Conservation (phyloP, 2,329 filamentous ascomycete species). For the Claviceps maximensis region DNA sequence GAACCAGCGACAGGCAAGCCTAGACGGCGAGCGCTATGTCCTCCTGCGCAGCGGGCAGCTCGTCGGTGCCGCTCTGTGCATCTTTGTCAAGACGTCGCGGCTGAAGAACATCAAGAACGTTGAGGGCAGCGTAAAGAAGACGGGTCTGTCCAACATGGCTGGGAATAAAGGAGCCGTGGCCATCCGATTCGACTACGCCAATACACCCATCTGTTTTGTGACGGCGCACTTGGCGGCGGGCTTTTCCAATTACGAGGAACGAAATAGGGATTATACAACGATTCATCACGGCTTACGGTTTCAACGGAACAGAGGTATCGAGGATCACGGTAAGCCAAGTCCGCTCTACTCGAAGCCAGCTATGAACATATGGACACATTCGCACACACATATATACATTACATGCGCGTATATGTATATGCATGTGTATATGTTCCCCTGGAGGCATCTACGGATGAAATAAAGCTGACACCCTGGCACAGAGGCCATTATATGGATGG, state of each 20-base stretch:
- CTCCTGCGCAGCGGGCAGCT: constrained; percentile 83
- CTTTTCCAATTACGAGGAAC: constrained; percentile 91
- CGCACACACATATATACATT: too few relatives aligned
- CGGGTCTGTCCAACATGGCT: constrained; percentile 88
- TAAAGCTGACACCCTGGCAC: background rate
- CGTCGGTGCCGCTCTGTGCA: constrained; percentile 81
- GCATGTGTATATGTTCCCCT: too few relatives aligned
- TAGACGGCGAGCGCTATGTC: constrained; percentile 68
- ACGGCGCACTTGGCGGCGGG: constrained; percentile 94
- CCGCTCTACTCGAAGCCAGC: too few relatives aligned
- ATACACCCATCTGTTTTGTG: constrained; percentile 85
- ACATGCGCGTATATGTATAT: background rate
- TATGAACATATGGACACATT: too few relatives aligned
- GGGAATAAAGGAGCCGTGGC: constrained; percentile 97
- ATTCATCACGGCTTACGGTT: constrained; percentile 82
- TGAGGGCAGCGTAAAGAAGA: constrained; percentile 89
- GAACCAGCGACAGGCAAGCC: constrained; percentile 53
- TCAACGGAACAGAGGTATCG: constrained; percentile 79
- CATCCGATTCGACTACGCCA: constrained; percentile 88
- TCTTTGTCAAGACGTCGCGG: constrained; percentile 73
- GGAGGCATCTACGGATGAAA: too few relatives aligned
- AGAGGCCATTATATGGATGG: constrained; percentile 80
- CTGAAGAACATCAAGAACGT: constrained; percentile 86
- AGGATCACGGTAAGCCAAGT: constrained; percentile 63
- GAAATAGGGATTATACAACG: constrained; percentile 84